Evolutionary conservation across 306 rosid species (phyloP), one percentile per base, ranked within the genome.

Genomic region (Glycine latifolia): DNA sequence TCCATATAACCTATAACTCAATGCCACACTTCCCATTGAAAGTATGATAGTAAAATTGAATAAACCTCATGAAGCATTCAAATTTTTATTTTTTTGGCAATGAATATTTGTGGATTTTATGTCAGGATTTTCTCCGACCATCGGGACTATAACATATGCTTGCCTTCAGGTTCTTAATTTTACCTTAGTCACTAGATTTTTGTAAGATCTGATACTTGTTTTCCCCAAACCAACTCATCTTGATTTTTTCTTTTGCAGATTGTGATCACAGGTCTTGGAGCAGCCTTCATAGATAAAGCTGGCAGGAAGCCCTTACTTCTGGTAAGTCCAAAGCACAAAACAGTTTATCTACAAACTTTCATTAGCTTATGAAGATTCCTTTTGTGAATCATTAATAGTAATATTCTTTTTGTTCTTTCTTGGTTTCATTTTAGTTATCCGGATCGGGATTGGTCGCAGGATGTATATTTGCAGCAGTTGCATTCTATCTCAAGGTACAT

Each of bases 221-320:
- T 58, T 13, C 37, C n/a, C 2, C 46, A 14, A 61, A 66, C 67
- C 17, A 33, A 63, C 59, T 35, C 60, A 26, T 80, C 67, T 7
- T 58, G 16, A 39, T 58, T 81, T 74, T 62, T 44, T 66, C 15
- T 76, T 78, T 77, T 67, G 73, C 82, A 92, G 97, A 75, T 95
- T 83, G 78, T 89, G 44, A 78, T 93, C 82, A 93, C 99, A 41
- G 91, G 86, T 55, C 26, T 90, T 56, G 91, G 92, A 68, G 94
- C 92, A 58, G 77, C 61, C 53, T 73, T 95, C 47, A 78, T 91
- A 75, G 99, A 92, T 84, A 89, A 16, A 84, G 87, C 85, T 7
- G 98, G 97, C 82, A 88, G 97, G 86, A 95, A 93, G 89, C 99
- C 98, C 70, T 89, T 95, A 31, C 74, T 91, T 67, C 62, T 95